Evolutionary conservation across 345 rosid species (phyloP), one percentile per base, ranked within the genome.

Genomic region (Citrus medica): DNA sequence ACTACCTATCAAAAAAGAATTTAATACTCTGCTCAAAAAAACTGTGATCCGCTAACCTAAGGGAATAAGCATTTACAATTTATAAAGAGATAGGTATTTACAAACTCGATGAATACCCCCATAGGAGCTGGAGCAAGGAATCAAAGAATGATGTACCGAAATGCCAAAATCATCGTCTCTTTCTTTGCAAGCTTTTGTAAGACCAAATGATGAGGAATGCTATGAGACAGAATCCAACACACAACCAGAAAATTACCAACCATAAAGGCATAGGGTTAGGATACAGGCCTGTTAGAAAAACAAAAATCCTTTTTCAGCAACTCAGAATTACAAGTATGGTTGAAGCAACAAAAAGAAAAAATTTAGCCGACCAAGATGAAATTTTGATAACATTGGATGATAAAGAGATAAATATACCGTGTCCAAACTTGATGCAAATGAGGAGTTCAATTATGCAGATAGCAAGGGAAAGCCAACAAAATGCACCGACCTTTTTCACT

Each of bases 401-500:
- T 63, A 66, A 24, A 25, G 38, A 37, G 72, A 65, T 17, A 60
- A 81, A 64, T 84, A 9, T 83, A 96, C 99, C 99, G 79, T 84
- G 93, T 66, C 99, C 99, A 87, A 94, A 96, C 85, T 96, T 96
- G 88, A 94, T 94, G 86, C 98, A 94, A 77, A 94, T 91, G 73
- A 94, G 95, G 82, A 96, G 99, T 80, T 96, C 99, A 48, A 96
- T 87, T 22, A 94, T 96, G 91, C 98, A 94, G 48, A 96, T 91
- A 12, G 98, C 99, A 38, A 96, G 87, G 6, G 99, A 96, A 64
- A 96, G 92, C 99, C 99, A 96, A 76, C 98, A 94, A 83, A 94
- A 94, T n/a, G 99, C 89, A 79, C 99, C 99, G 5, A 96, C 98
- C 86, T 96, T 96, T 80, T 96, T 94, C 77, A 85, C 97, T 42